Percentiles rank a stretch among this genome's conserved stretches.
Conservation (phyloP, 129 eudicot genomes). For the Flaveria ramosissima region DNA sequence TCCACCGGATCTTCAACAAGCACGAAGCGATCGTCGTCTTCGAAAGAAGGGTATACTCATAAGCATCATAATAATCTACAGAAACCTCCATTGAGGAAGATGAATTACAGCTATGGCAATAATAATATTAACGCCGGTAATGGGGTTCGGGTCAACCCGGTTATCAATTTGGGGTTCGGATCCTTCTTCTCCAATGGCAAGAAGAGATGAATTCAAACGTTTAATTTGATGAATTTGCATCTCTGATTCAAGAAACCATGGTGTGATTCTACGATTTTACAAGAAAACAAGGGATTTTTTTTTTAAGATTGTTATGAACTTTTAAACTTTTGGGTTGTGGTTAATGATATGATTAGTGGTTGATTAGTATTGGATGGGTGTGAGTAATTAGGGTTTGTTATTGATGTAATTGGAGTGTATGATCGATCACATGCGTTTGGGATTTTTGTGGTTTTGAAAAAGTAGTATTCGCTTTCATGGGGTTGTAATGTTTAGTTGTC, state of each 20-base stretch:
- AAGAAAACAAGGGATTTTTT: no score
- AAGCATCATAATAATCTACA: slow-evolving; percentile 42
- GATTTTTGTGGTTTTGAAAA: slow-evolving; percentile 6
- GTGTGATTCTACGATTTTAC: not conserved
- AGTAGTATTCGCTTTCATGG: slow-evolving; percentile 49
- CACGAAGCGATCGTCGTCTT: slow-evolving; percentile 43
- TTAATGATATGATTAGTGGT: slow-evolving; percentile 24
- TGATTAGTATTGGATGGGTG: slow-evolving; percentile 24
- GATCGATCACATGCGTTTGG: slow-evolving; percentile 45
- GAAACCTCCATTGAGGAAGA: slow-evolving; percentile 80
- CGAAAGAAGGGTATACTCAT: slow-evolving; percentile 40
- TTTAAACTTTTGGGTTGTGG: slow-evolving; percentile 9
- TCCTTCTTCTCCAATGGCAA: slow-evolving; percentile 62
- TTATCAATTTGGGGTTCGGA: slow-evolving; percentile 75
- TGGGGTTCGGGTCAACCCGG: slow-evolving; percentile 57
- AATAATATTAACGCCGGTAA: slow-evolving; percentile 15
- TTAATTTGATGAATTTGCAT: not conserved
- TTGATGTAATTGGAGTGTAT: no score
- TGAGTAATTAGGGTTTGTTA: no score
- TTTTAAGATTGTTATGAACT: not conserved
- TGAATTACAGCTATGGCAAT: slow-evolving; percentile 23
- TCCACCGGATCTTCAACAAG: slow-evolving; percentile 72
- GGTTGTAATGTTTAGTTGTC: slow-evolving; percentile 42
- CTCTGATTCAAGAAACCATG: not conserved
- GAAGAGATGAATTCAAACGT: slow-evolving; percentile 49